Percentiles rank a stretch among this genome's conserved stretches.
These are phyloP conservation scores for Pholiota molesta DNA, from an alignment of 768 basidiomycete genomes.

Conservation along the genomic window DNA sequence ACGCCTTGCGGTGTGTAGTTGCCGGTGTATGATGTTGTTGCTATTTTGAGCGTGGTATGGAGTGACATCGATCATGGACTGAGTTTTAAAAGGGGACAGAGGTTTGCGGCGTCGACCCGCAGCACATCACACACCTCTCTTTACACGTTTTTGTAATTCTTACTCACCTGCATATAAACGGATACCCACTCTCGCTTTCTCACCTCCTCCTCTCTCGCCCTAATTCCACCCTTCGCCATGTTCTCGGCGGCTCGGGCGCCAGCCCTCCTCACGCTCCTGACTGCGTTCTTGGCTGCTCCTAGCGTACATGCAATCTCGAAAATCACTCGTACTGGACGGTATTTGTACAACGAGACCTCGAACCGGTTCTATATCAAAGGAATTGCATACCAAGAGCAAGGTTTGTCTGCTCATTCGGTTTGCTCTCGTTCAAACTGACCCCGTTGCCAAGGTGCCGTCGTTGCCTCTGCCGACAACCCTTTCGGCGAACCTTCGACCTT, in stretches of 20 bases:
- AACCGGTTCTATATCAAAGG: slow-evolving; percentile 89
- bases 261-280: slow-evolving; percentile 37
- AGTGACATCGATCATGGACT: background rate
- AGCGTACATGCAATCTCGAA: slow-evolving; percentile 66
- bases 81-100: background rate
- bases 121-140: background rate
- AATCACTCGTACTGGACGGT: slow-evolving; percentile 73
- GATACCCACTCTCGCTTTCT: slow-evolving; percentile 15
- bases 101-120: background rate
- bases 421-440: slow-evolving; percentile 6
- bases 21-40: background rate
- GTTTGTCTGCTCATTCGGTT: slow-evolving; percentile 33
- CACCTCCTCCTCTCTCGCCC: background rate
- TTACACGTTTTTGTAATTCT: slow-evolving; percentile 2
- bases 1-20: too few species aligned
- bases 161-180: slow-evolving; percentile 9
- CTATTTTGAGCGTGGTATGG: background rate
- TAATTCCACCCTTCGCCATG: slow-evolving; percentile 10
- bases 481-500: slow-evolving; percentile 76
- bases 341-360: slow-evolving; percentile 78
- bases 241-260: slow-evolving; percentile 27
- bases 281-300: slow-evolving; percentile 44
- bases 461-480: slow-evolving; percentile 54
- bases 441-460: slow-evolving; percentile 37
- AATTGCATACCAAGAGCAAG: slow-evolving; percentile 83